phyloP scores from a whole-genome alignment of 2,329 filamentous ascomycete species.

The Trichoderma sp. region DNA sequence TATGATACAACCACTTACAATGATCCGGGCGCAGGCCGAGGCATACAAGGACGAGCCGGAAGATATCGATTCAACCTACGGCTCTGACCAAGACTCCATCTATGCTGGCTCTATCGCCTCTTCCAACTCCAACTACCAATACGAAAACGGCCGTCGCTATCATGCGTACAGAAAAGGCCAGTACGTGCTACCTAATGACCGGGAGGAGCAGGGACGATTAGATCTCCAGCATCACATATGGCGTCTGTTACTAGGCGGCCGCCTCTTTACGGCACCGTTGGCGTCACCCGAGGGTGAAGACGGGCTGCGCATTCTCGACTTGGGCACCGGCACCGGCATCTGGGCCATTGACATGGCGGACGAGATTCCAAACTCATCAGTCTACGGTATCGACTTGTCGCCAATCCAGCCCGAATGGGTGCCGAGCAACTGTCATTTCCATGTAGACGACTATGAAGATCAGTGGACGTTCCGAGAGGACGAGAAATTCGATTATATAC shows the following conservation, averaged over 20 bases:
- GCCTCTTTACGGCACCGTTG: constrained; percentile 50
- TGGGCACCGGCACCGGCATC: constrained; percentile 63
- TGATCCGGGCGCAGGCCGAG: constrained; percentile 18
- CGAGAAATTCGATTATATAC: constrained; percentile 41
- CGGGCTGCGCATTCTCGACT: constrained; percentile 51
- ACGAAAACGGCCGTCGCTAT: constrained; percentile 52
- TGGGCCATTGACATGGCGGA: constrained; percentile 62
- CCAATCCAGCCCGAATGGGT: constrained; percentile 61
- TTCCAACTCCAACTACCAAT: constrained; percentile 47
- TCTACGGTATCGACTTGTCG: constrained; percentile 57
- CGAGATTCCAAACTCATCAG: constrained; percentile 40
- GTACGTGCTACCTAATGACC: constrained; percentile 52
- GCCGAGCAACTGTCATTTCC: constrained; percentile 63
- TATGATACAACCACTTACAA: not conserved
- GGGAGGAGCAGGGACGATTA: constrained; percentile 55
- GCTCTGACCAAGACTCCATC: constrained; percentile 36
- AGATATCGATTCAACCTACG: constrained; percentile 41
- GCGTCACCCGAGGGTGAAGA: constrained; percentile 26
- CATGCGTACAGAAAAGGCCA: constrained; percentile 50
- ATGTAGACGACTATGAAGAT: constrained; percentile 66
- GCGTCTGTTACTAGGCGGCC: constrained; percentile 47
- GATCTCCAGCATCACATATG: constrained; percentile 59
- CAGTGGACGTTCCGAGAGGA: constrained; percentile 45
- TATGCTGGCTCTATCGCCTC: constrained; percentile 43
- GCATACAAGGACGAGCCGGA: constrained; percentile 28